Evolutionary conservation across 2,329 filamentous ascomycete species (phyloP).

Genomic region (Aspergillus oerlinghausenensis): DNA sequence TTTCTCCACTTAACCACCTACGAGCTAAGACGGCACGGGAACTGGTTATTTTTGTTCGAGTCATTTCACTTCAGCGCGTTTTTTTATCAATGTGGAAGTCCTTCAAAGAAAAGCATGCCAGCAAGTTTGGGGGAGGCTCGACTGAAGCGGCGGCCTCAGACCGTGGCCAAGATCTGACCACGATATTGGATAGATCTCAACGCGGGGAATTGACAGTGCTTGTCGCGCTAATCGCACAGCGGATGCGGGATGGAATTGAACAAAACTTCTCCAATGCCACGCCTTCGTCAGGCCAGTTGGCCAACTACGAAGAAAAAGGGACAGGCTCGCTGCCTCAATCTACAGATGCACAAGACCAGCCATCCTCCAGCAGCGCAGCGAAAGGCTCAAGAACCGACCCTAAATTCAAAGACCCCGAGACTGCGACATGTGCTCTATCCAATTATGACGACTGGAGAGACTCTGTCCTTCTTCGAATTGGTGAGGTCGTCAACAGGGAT

Average conservation of each 20-base stretch:
- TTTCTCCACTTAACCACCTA: background rate
- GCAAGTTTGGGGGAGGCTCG: constrained; percentile 25
- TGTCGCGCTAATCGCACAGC: constrained; percentile 35
- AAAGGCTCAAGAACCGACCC: constrained; percentile 5
- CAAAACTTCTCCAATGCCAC: constrained; percentile 33
- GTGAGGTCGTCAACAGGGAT: constrained; percentile 59
- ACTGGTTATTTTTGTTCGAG: background rate
- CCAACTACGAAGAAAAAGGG: constrained; percentile 28
- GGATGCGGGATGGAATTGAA: constrained; percentile 37
- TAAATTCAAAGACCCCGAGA: constrained; percentile 47
- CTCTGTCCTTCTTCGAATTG: constrained; percentile 63
- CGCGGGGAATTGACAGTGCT: constrained; percentile 41
- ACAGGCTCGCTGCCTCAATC: constrained; percentile 1
- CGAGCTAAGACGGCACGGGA: background rate
- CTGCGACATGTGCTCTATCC: constrained; percentile 56
- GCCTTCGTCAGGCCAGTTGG: constrained; percentile 2
- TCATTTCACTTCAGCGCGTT: background rate
- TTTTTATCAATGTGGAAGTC: constrained; percentile 27
- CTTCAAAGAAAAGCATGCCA: constrained; percentile 29
- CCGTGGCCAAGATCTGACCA: constrained; percentile 37
- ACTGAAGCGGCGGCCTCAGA: constrained; percentile 19
- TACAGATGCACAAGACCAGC: constrained; percentile 1
- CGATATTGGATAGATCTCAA: constrained; percentile 39
- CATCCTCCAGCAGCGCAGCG: background rate
- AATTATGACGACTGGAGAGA: constrained; percentile 80